Conservation (phyloP, 164 flowering plant genomes). For the Aristolochia fimbriata region DNA sequence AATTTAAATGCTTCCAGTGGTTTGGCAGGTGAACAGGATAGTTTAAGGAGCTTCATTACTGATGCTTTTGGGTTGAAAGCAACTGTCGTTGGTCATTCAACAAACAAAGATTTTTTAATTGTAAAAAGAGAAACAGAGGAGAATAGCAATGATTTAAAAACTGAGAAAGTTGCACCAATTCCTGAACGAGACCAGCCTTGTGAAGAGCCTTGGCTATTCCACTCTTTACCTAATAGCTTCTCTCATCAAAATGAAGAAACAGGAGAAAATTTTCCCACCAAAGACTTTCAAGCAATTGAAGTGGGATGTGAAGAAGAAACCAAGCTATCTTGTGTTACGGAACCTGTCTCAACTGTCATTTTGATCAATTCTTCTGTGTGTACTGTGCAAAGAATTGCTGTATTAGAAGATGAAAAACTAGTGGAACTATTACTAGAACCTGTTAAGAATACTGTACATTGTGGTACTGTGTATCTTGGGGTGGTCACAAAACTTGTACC, state of each 20-base stretch:
- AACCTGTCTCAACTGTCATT: constrained; percentile 52
- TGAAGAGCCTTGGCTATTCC: constrained; percentile 88
- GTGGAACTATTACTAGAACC: constrained; percentile 90
- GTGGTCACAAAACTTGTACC: constrained; percentile 83
- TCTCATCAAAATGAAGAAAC: constrained; percentile 12
- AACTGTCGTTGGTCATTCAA: constrained; percentile 13
- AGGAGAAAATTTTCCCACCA: constrained; percentile 13
- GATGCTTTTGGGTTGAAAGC: constrained; percentile 17
- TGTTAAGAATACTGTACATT: constrained; percentile 74
- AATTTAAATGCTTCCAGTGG: constrained; percentile 86
- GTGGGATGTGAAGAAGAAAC: constrained; percentile 27
- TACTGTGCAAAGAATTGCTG: constrained; percentile 93
- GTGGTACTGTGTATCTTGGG: constrained; percentile 88
- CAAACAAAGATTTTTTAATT: constrained; percentile 10
- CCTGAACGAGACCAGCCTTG: constrained; percentile 43
- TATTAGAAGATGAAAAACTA: constrained; percentile 71
- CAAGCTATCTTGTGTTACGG: constrained; percentile 18
- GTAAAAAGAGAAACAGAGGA: constrained; percentile 10
- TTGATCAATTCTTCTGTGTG: constrained; percentile 87
- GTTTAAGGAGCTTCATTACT: constrained; percentile 14
- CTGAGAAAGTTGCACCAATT: constrained; percentile 9
- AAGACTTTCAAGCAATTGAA: constrained; percentile 17
- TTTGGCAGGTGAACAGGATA: constrained; percentile 61
- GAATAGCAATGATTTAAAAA: constrained; percentile 7
- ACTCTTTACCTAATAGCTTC: constrained; percentile 18